phyloP scores from a whole-genome alignment of 495 filamentous ascomycete genomes.

The Baudoinia panamericana region DNA sequence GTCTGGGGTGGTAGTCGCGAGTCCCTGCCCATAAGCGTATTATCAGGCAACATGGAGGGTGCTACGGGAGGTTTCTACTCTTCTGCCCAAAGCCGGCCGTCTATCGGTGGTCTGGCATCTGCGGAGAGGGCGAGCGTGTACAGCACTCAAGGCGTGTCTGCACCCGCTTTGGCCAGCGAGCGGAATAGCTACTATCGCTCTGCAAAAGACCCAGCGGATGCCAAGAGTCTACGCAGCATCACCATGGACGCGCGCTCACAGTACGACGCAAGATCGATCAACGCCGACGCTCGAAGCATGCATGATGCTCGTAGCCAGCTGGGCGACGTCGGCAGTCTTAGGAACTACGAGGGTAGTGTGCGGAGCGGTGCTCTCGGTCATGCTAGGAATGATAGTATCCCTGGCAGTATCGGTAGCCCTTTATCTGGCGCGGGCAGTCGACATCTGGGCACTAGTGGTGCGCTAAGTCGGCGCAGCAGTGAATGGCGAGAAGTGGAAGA shows the following conservation, averaged over 20 bases:
- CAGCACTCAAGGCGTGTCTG: slow-evolving; percentile 55
- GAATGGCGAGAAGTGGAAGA: slow-evolving; percentile 49
- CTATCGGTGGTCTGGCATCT: slow-evolving; percentile 48
- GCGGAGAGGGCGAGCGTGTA: slow-evolving; percentile 73
- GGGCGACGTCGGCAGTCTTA: slow-evolving; percentile 58
- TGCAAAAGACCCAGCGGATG: slow-evolving; percentile 15
- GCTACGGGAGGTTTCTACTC: slow-evolving; percentile 36
- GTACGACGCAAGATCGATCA: slow-evolving; percentile 24
- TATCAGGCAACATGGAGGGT: slow-evolving; percentile 60
- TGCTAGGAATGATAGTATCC: slow-evolving; percentile 66
- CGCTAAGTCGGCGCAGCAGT: slow-evolving; percentile 47
- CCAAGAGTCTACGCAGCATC: slow-evolving; percentile 16
- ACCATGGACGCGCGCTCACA: slow-evolving; percentile 14
- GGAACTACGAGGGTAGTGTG: slow-evolving; percentile 48
- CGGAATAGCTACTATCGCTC: slow-evolving; percentile 71
- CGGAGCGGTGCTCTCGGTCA: slow-evolving; percentile 67
- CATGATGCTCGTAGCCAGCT: slow-evolving; percentile 9
- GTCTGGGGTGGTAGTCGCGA: slow-evolving; percentile 84
- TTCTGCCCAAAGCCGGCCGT: slow-evolving; percentile 32
- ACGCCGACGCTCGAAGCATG: slow-evolving; percentile 1
- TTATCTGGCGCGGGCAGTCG: slow-evolving; percentile 42
- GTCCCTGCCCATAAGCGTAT: slow-evolving; percentile 73
- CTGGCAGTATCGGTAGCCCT: slow-evolving; percentile 61
- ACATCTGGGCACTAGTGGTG: slow-evolving; percentile 32
- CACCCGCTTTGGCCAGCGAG: slow-evolving; percentile 52